A percentile compares a stretch with the other conserved stretches of the same genome.
Conservation (phyloP, 306 rosid species). For the Dalbergia oliveri region DNA sequence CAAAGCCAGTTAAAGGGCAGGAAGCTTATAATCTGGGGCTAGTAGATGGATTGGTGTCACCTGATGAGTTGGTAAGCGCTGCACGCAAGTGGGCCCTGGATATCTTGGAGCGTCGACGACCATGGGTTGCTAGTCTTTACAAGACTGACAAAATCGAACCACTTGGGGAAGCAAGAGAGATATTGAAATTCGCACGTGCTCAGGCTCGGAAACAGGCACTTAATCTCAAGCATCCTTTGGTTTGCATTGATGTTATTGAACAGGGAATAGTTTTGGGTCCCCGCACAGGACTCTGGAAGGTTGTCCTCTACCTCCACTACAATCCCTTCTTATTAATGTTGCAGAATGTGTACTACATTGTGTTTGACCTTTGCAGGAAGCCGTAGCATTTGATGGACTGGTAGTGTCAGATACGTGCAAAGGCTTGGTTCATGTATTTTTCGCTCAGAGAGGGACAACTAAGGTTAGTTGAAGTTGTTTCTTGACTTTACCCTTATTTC, state of each 20-base stretch:
- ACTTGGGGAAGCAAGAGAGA: constrained; percentile 95
- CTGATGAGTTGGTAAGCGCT: constrained; percentile 72
- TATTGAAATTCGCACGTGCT: constrained; percentile 78
- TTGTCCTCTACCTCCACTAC: constrained; percentile 50
- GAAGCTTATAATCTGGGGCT: constrained; percentile 87
- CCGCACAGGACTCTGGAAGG: constrained; percentile 94
- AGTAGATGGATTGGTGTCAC: constrained; percentile 81
- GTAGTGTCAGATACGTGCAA: constrained; percentile 71
- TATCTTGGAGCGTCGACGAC: constrained; percentile 67
- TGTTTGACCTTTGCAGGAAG: constrained; percentile 77
- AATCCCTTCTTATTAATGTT: constrained; percentile 29
- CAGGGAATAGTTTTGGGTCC: constrained; percentile 87
- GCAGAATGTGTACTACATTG: constrained; percentile 39
- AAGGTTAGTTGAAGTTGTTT: constrained; percentile 67
- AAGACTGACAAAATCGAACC: constrained; percentile 86
- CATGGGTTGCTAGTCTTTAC: constrained; percentile 91
- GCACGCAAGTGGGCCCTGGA: constrained; percentile 93
- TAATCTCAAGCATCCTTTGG: constrained; percentile 88
- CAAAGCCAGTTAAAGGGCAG: constrained; percentile 85
- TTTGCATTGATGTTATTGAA: constrained; percentile 91
- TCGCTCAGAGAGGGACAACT: constrained; percentile 88
- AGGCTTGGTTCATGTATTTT: constrained; percentile 89
- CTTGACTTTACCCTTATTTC: constrained; percentile 28
- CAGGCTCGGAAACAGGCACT: constrained; percentile 82
- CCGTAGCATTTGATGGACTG: constrained; percentile 74